A percentile compares a stretch with the other conserved stretches of the same genome.
Conservation (phyloP, 2,329 filamentous ascomycete genomes). For the Akanthomyces muscarius region DNA sequence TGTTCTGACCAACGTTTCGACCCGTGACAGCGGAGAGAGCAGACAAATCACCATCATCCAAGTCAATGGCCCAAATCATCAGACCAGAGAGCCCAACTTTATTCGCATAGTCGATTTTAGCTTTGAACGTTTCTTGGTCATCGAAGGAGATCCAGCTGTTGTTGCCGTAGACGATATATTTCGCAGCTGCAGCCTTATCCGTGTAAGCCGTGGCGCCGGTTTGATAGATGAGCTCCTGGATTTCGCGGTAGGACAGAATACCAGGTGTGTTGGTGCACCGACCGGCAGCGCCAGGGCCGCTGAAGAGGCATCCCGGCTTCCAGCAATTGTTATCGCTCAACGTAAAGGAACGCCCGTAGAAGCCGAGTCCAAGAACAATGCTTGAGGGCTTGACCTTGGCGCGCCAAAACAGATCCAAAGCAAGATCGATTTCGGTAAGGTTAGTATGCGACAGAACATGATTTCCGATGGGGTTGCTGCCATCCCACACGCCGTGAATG, state of each 20-base stretch:
- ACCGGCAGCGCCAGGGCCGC: neutral
- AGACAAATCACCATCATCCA: neutral
- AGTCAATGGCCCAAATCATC: conserved; percentile 20
- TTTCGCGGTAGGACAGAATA: neutral
- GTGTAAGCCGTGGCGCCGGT: neutral
- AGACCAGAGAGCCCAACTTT: conserved; percentile 14
- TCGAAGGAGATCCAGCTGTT: neutral
- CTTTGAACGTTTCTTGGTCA: neutral
- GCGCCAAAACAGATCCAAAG: neutral
- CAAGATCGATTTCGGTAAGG: conserved; percentile 26
- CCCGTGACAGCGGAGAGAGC: neutral
- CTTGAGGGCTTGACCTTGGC: neutral
- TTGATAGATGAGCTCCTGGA: neutral
- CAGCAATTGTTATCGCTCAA: neutral
- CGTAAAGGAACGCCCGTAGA: neutral
- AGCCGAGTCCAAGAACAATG: neutral
- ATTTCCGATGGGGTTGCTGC: conserved; percentile 27
- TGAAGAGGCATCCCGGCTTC: neutral
- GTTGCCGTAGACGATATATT: neutral
- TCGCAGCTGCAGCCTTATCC: neutral
- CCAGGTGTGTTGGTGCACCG: neutral
- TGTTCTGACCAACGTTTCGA: too few relatives aligned
- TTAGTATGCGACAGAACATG: conserved; percentile 39
- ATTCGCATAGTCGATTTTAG: conserved; percentile 19
- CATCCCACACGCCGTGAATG: conserved; percentile 31